phyloP scores from a whole-genome alignment of 371 early-diverging fungal genomes.

The Saksenaea vasiformis region DNA sequence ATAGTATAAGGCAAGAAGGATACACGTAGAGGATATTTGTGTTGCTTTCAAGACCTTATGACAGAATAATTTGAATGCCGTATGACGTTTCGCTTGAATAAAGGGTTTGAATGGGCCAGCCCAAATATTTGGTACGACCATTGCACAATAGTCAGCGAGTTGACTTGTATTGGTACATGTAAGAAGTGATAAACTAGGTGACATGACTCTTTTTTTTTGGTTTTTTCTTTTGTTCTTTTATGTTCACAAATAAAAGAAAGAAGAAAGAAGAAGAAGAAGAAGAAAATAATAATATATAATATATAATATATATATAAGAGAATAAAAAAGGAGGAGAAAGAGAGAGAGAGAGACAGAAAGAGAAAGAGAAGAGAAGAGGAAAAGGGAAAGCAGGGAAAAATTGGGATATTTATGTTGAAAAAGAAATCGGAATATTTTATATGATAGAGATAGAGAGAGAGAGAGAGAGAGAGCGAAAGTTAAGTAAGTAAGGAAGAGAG shows the following conservation, averaged over 20 bases:
- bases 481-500: background rate
- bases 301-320: background rate
- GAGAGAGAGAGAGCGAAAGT: too few species aligned
- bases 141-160: conserved; percentile 46
- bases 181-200: conserved; percentile 17
- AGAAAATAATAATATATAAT: background rate
- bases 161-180: conserved; percentile 30
- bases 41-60: conserved; percentile 54
- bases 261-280: conserved; percentile 11
- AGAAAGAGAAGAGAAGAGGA: conserved; percentile 6
- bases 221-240: background rate
- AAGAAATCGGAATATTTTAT: conserved; percentile 10
- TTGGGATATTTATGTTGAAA: conserved; percentile 10
- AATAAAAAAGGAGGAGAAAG: background rate
- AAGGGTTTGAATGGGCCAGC: conserved; percentile 28
- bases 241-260: background rate
- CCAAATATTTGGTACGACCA: conserved; percentile 53
- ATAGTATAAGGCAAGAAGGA: conserved; percentile 43
- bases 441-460: background rate
- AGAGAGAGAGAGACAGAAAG: too few species aligned
- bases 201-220: background rate
- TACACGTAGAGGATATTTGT: conserved; percentile 46
- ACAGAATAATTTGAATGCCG: conserved; percentile 47
- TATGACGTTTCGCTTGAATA: conserved; percentile 33
- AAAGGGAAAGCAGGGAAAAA: conserved; percentile 1